Evolutionary conservation across 768 basidiomycete species (phyloP), one percentile per base, ranked within the genome.

Genomic region (Russula earlei): DNA sequence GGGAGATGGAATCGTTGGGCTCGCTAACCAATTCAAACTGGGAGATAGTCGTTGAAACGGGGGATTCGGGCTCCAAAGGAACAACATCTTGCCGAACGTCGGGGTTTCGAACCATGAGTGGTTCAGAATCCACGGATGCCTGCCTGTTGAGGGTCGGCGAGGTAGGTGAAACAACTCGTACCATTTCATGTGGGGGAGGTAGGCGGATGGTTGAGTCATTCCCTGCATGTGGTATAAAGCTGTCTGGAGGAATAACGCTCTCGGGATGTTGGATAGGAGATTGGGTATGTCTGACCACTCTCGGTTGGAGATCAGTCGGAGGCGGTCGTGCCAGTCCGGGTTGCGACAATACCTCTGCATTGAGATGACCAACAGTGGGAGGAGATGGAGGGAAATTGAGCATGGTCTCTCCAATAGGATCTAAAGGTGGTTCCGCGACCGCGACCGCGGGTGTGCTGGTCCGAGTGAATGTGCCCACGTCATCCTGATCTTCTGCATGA

Each of bases 11-110:
- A 10, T 40, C 49, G 36, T 44, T 51, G 14, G 62, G 62, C 4
- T 62, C 55, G 38, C 59, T 62, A 9, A 62, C 62, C 3, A 62
- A 20, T 33, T 62, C 62, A 19, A 62, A 62, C 29, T 62, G 59
- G 8, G 62, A 62, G 40, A 62, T 62, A 27, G 59, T 62, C 5
- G 62, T 62, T 29, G 62, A 62, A 20, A 49, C 59, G 5, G 55
- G 59, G 22, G 62, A 62, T 37, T 42, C 59, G 34, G 58, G 59
- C 25, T 52, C 58, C 36, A 31, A 17, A 11, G 58, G 54, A 37
- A 27, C 40, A 38, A 14, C 8, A 24, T 56, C 59, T 22, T 20
- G 54, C n/a, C 59, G 54, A 3, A 40, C 43, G 44, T 40, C 45
- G 34, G 59, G 55, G 19, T 61, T 52, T 37, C 55, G 62, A 9